Base-by-base conservation (phyloP, 2,329 filamentous ascomycete genomes). In the Aspergillus flavus region DNA sequence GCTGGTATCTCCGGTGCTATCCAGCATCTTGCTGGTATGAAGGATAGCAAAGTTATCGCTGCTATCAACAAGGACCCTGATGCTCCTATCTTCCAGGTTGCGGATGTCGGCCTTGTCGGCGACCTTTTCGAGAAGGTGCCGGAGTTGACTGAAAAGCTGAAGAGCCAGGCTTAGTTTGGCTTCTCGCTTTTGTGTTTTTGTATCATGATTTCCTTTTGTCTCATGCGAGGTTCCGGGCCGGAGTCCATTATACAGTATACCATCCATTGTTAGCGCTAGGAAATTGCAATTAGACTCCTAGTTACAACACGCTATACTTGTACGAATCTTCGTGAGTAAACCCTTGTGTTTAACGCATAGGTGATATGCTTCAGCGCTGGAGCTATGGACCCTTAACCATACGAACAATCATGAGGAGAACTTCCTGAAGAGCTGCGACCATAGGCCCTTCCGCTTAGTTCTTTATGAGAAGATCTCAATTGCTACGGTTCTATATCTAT, bases 11-110 rank as follows among this genome's bases (percentile, higher is more conserved):
- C 93, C 10, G 95, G 95, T 59, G 95, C 95, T 26, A 99, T 99
- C 71, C 95, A 99, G 82, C 95, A 99, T 84, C 81, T 99, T 80
- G 95, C 95, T 36, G 95, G 95, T 76, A 99, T 99, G 95, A 99
- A 99, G 86, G 95, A 99, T 77, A 97, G 93, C 84, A 99, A 99
- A 84, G 95, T 99, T 63, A 99, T 99, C 82, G 95, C 94, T 26
- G 93, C 93, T 16, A 98, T 99, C 76, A 99, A 99, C 85, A 99
- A 99, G 84, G 95, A 99, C 75, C 84, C 89, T 5, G 95, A 99
- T 79, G 95, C 95, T 62, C 95, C 95, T 34, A 99, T 99, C 72
- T 99, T 99, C 85, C 95, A 99, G 81, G 89, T 99, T 63, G 95
- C 95, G 5, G 95, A 99, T 80, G 93, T 98, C 59, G 95, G 95